Evolutionary conservation across 2,329 filamentous ascomycete genomes (phyloP).

Genomic region (Cyanodermella asteris): DNA sequence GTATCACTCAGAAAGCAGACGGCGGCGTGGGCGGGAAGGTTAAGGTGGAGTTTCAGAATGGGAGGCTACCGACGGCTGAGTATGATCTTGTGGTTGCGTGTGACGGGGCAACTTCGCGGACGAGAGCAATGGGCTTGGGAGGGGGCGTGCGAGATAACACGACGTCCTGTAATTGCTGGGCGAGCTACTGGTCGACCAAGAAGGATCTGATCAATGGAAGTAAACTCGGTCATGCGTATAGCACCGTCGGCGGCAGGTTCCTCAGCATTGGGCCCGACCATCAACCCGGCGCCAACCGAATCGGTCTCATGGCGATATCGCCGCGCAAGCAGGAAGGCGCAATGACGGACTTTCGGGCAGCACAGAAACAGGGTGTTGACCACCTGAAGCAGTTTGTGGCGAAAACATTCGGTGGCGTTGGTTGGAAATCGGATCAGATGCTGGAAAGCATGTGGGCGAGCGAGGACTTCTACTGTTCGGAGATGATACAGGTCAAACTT

Average conservation of each 20-base stretch:
- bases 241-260: slow-evolving; percentile 17
- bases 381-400: slow-evolving; percentile 14
- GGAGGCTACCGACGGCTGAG: slow-evolving; percentile 12
- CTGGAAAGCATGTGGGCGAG: slow-evolving; percentile 11
- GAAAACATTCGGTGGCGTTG: slow-evolving; percentile 6
- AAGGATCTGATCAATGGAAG: slow-evolving; percentile 15
- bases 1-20: slow-evolving; percentile 6
- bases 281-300: slow-evolving; percentile 6
- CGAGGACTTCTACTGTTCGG: slow-evolving; percentile 17
- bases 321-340: slow-evolving; percentile 11
- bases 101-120: slow-evolving; percentile 26
- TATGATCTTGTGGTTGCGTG: slow-evolving; percentile 28
- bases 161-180: slow-evolving; percentile 5
- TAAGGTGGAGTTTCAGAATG: slow-evolving; percentile 10
- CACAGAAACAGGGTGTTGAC: slow-evolving; percentile 15
- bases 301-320: slow-evolving; percentile 10
- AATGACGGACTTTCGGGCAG: slow-evolving; percentile 18
- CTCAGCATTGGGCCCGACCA: slow-evolving; percentile 10
- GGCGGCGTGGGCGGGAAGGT: slow-evolving; percentile 13
- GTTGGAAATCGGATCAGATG: slow-evolving; percentile 9
- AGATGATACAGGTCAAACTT: slow-evolving; percentile 15
- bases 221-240: slow-evolving; percentile 17
- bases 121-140: slow-evolving; percentile 19
- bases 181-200: slow-evolving; percentile 8
- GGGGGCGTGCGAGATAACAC: slow-evolving; percentile 5